Evolutionary conservation across 2,329 filamentous ascomycete genomes (phyloP), one percentile per base, ranked within the genome.

Genomic region (Daldinia sp.): DNA sequence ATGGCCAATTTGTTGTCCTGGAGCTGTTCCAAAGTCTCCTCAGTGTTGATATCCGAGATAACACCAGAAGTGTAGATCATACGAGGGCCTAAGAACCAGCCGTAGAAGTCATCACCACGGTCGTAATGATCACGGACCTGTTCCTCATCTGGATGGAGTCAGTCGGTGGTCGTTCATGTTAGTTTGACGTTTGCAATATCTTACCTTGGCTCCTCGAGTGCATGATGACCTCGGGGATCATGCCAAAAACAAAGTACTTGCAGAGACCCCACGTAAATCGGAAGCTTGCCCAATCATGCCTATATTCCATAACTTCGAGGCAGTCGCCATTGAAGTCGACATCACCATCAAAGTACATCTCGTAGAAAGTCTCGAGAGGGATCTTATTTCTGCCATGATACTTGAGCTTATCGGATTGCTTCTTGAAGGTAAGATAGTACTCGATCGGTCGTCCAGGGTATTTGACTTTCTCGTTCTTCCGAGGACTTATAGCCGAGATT

Each of bases 11-110:
- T 98, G 87, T 98, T 98, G 80, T 98, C 94, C 83, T 98, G 95
- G 45, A 98, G 87, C 81, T 98, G 85, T 81, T 99, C 95, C 23
- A 99, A 90, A 30, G 88, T 87, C 82, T 98, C 95, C 80, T 98
- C 95, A 70, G 84, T 85, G 79, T 90, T 88, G 77, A 92, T 87
- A 78, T 98, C 93, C 64, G 91, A 90, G 76, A 99, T 96, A 73
- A 99, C 84, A 73, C 95, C 95, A 51, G 92, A 96, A 52, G 95
- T 99, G 83, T 98, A 98, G 80, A 98, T 93, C 95, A 98, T 99
- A 75, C 94, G 94, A 62, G 94, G 94, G 65, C 95, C 95, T 67
- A 98, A 87, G 86, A 98, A 98, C 93, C 94, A 99, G 77, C 88
- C 90, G 84, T 99, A 99, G 82, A 97, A 97, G 80, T 98, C 95